A percentile compares a stretch with the other conserved stretches of the same genome.
Conservation (phyloP, 23 red algal species). For the Agarophyton chilense region DNA sequence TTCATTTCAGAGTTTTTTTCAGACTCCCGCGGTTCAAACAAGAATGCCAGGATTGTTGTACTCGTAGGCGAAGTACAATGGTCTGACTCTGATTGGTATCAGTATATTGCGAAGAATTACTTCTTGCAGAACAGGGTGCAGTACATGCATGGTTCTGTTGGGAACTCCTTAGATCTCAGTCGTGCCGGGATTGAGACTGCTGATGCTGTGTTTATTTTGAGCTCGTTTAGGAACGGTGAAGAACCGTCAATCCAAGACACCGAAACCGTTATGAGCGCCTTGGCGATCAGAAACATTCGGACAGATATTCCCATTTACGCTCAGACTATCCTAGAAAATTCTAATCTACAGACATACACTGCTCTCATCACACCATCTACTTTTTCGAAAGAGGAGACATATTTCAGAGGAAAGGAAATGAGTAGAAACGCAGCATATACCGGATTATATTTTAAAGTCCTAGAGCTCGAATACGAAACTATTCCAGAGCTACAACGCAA, state of each 20-base stretch:
- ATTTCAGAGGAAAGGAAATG: conserved; percentile 37
- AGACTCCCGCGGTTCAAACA: conserved; percentile 58
- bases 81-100: conserved; percentile 79
- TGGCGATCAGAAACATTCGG: conserved; percentile 70
- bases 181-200: conserved; percentile 54
- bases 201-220: conserved; percentile 73
- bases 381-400: conserved; percentile 31
- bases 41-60: conserved; percentile 65
- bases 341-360: conserved; percentile 52
- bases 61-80: conserved; percentile 65
- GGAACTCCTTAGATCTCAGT: conserved; percentile 37
- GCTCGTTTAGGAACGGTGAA: conserved; percentile 34
- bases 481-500: conserved; percentile 32
- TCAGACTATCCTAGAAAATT: conserved; percentile 57
- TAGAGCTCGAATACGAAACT: conserved; percentile 34
- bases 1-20: conserved; percentile 79
- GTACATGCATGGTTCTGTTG: conserved; percentile 49
- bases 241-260: conserved; percentile 56
- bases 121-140: conserved; percentile 51
- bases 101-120: conserved; percentile 53
- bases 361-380: conserved; percentile 42
- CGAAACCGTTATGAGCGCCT: conserved; percentile 52
- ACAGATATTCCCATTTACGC: conserved; percentile 78
- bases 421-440: conserved; percentile 8
- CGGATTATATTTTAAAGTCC: conserved; percentile 22